These are phyloP conservation scores for Lophium mytilinum DNA, from an alignment of 495 filamentous ascomycete genomes.

Conservation along the genomic window DNA sequence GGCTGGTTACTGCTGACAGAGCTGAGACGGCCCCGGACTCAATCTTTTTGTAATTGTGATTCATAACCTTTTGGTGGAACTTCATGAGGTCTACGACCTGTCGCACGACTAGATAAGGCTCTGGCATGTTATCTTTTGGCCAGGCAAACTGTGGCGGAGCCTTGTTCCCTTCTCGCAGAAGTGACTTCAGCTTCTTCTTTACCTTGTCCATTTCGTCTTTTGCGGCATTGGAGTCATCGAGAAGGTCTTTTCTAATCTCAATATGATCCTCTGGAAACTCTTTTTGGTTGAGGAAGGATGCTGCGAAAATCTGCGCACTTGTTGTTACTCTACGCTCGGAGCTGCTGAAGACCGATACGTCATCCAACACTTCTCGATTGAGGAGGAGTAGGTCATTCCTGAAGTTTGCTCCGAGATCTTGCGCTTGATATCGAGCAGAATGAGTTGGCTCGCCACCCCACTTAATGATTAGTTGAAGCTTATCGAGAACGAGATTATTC, in stretches of 20 bases:
- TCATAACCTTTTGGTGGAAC: constrained; percentile 90
- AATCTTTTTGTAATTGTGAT: constrained; percentile 77
- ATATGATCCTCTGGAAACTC: constrained; percentile 77
- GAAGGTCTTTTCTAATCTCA: constrained; percentile 80
- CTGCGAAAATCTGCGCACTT: constrained; percentile 93
- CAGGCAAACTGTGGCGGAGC: constrained; percentile 93
- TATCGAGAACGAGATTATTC: constrained; percentile 83
- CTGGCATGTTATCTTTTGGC: constrained; percentile 86
- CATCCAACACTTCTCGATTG: constrained; percentile 82
- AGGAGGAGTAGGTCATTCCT: constrained; percentile 88
- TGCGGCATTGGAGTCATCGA: constrained; percentile 97
- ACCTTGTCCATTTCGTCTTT: constrained; percentile 99
- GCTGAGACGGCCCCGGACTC: constrained; percentile 51
- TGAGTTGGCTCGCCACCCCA: constrained; percentile 99
- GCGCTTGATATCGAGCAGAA: constrained; percentile 89
- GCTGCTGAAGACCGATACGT: constrained; percentile 88
- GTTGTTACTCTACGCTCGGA: constrained; percentile 91
- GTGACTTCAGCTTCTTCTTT: constrained; percentile 93
- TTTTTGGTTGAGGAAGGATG: constrained; percentile 80
- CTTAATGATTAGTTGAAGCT: constrained; percentile 95
- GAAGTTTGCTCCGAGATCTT: constrained; percentile 91
- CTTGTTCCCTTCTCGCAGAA: constrained; percentile 77
- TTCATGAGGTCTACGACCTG: constrained; percentile 96
- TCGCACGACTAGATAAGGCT: constrained; percentile 80
- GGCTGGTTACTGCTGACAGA: constrained; percentile 39